phyloP scores from a whole-genome alignment of 2,329 filamentous ascomycete genomes.

The Trichoderma afroharzianum region DNA sequence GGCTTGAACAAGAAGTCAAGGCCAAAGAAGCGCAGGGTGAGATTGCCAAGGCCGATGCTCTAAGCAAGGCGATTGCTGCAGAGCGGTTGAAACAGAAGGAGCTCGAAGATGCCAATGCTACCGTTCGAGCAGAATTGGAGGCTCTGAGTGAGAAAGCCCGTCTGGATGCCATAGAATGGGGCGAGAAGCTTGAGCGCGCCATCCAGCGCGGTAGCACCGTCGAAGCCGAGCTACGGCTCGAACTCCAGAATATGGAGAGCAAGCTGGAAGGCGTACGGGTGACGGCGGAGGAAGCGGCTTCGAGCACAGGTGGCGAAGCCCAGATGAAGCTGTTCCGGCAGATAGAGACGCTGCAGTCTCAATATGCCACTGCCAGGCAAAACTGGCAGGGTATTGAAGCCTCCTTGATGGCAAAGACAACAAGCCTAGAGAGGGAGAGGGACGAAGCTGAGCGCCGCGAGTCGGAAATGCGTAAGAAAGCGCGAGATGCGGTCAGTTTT shows the following conservation, averaged over 20 bases:
- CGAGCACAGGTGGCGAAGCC: conserved; percentile 73
- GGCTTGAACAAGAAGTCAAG: conserved; percentile 66
- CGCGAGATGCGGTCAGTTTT: conserved; percentile 71
- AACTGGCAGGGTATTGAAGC: conserved; percentile 98
- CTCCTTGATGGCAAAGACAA: conserved; percentile 72
- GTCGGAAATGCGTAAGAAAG: conserved; percentile 82
- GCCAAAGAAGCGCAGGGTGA: conserved; percentile 63
- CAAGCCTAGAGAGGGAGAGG: conserved; percentile 80
- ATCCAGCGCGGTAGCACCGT: conserved; percentile 64
- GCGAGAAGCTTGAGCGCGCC: conserved; percentile 69
- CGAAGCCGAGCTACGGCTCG: conserved; percentile 77
- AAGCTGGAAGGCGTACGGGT: conserved; percentile 85
- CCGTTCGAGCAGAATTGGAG: conserved; percentile 76
- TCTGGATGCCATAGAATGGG: conserved; percentile 66
- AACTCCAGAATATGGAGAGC: conserved; percentile 73
- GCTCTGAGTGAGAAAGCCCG: conserved; percentile 67
- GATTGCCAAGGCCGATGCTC: conserved; percentile 61
- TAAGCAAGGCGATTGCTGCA: conserved; percentile 64
- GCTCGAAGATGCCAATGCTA: conserved; percentile 55
- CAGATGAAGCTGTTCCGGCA: conserved; percentile 89
- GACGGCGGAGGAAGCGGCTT: conserved; percentile 84
- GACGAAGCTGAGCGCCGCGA: conserved; percentile 83
- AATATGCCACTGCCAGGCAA: conserved; percentile 89
- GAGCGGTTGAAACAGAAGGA: conserved; percentile 56
- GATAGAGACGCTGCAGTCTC: conserved; percentile 91